Evolutionary conservation across 2,329 filamentous ascomycete genomes (phyloP).

Genomic region (Paradendryphiella salina): DNA sequence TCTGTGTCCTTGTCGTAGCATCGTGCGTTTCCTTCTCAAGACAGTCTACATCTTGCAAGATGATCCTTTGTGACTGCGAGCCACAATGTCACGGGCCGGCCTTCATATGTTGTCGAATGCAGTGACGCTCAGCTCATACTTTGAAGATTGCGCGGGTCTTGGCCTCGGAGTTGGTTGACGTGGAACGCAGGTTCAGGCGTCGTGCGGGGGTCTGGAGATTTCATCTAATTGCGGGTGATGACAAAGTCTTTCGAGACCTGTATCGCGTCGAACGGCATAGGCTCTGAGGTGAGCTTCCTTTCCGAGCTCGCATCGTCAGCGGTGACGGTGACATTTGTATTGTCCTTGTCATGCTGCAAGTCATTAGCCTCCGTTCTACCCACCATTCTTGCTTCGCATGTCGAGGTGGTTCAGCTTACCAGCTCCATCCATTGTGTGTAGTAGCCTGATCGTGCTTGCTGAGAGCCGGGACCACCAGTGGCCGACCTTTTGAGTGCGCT

Average conservation of each 20-base stretch:
- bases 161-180: not conserved
- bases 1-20: not conserved
- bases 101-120: not conserved
- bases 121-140: not conserved
- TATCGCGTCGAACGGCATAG: conserved; percentile 17
- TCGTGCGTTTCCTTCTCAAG: not conserved
- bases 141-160: not conserved
- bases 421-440: conserved; percentile 31
- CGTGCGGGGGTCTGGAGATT: not conserved
- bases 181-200: too few species aligned
- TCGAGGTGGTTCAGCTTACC: conserved; percentile 10
- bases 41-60: not conserved
- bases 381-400: not conserved
- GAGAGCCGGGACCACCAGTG: conserved; percentile 11
- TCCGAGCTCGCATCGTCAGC: conserved; percentile 27
- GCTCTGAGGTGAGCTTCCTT: conserved; percentile 20
- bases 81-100: too few species aligned
- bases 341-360: conserved; percentile 25
- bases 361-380: conserved; percentile 1
- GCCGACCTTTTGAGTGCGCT: conserved; percentile 12
- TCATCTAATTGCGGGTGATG: conserved; percentile 13
- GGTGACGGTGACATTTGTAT: conserved; percentile 18
- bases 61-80: too few species aligned
- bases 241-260: conserved; percentile 25
- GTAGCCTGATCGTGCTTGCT: conserved; percentile 13